phyloP scores from a whole-genome alignment of 148 eudicot species.

The Agrostemma githago region DNA sequence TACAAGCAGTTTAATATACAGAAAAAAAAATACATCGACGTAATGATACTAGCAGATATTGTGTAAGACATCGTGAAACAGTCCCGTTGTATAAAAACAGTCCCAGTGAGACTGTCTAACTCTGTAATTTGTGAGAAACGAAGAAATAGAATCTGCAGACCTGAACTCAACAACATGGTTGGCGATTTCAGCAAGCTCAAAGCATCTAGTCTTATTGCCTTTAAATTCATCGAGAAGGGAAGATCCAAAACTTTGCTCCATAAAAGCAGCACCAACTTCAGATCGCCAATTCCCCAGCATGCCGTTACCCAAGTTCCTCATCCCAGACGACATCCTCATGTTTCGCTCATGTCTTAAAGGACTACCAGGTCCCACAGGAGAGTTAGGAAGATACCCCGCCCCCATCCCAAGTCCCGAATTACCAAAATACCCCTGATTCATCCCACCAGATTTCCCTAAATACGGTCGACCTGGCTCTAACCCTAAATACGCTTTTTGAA shows the following conservation, averaged over 20 bases:
- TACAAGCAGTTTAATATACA: conserved; percentile 2
- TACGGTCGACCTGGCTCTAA: conserved; percentile 48
- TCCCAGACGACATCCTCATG: conserved; percentile 56
- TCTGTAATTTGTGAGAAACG: too few species aligned
- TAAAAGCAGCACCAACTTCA: conserved; percentile 40
- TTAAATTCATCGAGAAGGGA: conserved; percentile 78
- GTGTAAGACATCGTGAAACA: too few species aligned
- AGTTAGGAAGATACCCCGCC: conserved; percentile 60
- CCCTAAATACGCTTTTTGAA: conserved; percentile 78
- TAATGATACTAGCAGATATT: not conserved
- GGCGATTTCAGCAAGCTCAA: conserved; percentile 79
- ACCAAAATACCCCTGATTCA: conserved; percentile 60
- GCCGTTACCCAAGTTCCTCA: conserved; percentile 58
- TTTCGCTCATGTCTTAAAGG: conserved; percentile 62
- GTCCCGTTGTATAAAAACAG: too few species aligned
- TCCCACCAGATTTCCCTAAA: conserved; percentile 42
- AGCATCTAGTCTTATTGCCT: conserved; percentile 61
- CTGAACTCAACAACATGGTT: conserved; percentile 84
- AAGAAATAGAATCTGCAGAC: conserved; percentile 22
- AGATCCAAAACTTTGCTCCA: conserved; percentile 60
- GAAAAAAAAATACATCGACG: not conserved
- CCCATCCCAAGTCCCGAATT: conserved; percentile 54
- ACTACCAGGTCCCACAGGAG: conserved; percentile 65
- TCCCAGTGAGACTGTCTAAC: too few species aligned
- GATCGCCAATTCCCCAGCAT: conserved; percentile 62